Base-by-base conservation (phyloP, 2,329 filamentous ascomycete genomes). In the Clonostachys chloroleuca region DNA sequence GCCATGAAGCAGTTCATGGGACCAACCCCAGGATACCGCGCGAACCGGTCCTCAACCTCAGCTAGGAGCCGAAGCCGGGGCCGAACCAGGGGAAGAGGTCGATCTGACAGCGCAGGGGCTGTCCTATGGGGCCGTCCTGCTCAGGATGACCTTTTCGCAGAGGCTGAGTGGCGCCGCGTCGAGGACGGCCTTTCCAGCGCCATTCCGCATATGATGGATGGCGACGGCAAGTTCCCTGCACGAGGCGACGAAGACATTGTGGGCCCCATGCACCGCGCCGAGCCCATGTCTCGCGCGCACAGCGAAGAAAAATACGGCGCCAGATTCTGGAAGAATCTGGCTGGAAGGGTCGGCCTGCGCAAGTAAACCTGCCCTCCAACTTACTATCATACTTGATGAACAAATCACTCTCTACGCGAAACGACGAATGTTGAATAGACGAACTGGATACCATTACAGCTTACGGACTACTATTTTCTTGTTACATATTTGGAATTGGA, bases 201-300 rank as follows among this genome's bases (percentile, higher is more conserved):
- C 48, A 81, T 91, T 53, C 86, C 87, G 0, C 77, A 80, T 24
- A 79, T 92, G 55, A 74, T 85, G 52, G 83, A 88, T 60, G 75
- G 85, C 60, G 78, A 87, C 52, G 86, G 87, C 60, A 96, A 96
- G 65, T 96, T 96, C 59, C 91, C 91, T 20, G 83, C 86, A 56
- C 80, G 92, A 34, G 91, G 91, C 45, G 91, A 96, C 58, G 86
- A 92, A 57, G 92, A 95, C 64, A 95, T 96, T 61, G 90, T 96
- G 41, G 92, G 92, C 2, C 92, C 92, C 7, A 96, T 96, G 92
- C 81, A 83, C 56, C 78, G 79, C 12, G 77, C 80, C 54, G 70
- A 72, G 37, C 67, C 73, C 52, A 81, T 81, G 77, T 63, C 66
- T 33, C 68, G 73, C 42, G 64, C 68, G 13, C 62, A 61, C 42